Evolutionary conservation across 164 flowering plant species (phyloP).

Genomic region (Macadamia integrifolia): DNA sequence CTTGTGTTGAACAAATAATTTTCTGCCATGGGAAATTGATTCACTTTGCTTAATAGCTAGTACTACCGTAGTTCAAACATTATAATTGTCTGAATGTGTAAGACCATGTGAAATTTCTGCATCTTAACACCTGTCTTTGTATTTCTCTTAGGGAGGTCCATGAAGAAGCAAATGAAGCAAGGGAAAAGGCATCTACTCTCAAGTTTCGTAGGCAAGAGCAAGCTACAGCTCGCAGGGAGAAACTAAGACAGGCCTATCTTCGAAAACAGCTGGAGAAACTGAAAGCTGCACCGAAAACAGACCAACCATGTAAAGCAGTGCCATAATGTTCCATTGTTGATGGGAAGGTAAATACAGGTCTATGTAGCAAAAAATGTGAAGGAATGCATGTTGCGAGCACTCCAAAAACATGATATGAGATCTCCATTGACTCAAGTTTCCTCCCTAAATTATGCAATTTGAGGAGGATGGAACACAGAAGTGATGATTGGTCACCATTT

Average conservation of each 20-base stretch:
- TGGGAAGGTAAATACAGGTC: not conserved
- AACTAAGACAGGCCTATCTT: slow-evolving; percentile 78
- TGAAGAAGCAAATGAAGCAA: slow-evolving; percentile 74
- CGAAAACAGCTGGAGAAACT: slow-evolving; percentile 73
- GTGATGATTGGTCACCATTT: too few species aligned
- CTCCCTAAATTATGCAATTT: not conserved
- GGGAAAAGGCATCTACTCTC: slow-evolving; percentile 65
- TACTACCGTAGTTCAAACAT: not conserved
- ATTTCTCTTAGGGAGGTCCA: slow-evolving; percentile 75
- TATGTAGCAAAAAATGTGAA: not conserved
- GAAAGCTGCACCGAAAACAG: slow-evolving; percentile 51
- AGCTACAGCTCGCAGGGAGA: slow-evolving; percentile 71
- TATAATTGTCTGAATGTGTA: not conserved
- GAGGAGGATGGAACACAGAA: too few species aligned
- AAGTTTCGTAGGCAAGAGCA: slow-evolving; percentile 81
- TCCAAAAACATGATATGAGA: too few species aligned
- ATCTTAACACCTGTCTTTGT: slow-evolving; percentile 4
- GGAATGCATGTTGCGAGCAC: too few species aligned
- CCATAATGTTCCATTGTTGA: too few species aligned
- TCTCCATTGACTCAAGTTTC: not conserved
- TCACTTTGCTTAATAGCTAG: not conserved
- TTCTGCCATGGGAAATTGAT: too few species aligned
- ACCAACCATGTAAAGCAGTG: slow-evolving; percentile 14
- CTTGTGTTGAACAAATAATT: too few species aligned
- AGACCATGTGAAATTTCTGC: not conserved